Evolutionary conservation across 306 rosid species (phyloP), one percentile per base, ranked within the genome.

Genomic region (Lagenaria siceraria): DNA sequence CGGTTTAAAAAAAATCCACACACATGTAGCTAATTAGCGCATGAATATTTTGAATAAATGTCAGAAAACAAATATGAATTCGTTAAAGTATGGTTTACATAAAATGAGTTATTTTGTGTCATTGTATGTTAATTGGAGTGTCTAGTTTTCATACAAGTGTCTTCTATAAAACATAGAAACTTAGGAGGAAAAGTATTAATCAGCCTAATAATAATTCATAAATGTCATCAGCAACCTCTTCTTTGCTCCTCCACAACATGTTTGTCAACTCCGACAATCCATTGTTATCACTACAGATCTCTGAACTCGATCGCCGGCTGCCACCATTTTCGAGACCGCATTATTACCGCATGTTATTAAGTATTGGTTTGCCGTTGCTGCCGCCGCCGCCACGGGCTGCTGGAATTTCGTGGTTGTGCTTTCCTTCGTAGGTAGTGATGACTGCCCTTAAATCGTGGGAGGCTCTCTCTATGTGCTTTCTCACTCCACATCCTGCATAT

Each of bases 351-450:
- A n/a, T 24, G 55, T 61, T 53, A 70, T 27, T 80, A 55, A 82
- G 88, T 33, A 86, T 9, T 65, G 89, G 49, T 82, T 85, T 54
- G 7, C 90, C 87, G 75, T 85, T 54, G 7, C 90, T 86, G 75
- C 92, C 93, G 58, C 98, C 87, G 75, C 92, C 86, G 75, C 92
- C 93, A 61, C 98, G 92, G 52, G 96, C 90, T 9, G 89, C 90
- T 4, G 98, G 98, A 12, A 93, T 89, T 4, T 91, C 94, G 48
- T 93, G 98, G 83, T 88, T 91, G 87, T 93, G 98, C 74, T 93
- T 91, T 14, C 98, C 96, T 74, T 91, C 98, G 40, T 93, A 93
- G 75, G 98, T 91, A 75, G 98, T 93, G 84, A 93, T 83, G 79
- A 93, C 98, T 58, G 96, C 91, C 60, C 89, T 86, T 25, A 85